These are phyloP conservation scores for Inga leiocalycina DNA, from an alignment of 306 rosid species.

Conservation along the genomic window DNA sequence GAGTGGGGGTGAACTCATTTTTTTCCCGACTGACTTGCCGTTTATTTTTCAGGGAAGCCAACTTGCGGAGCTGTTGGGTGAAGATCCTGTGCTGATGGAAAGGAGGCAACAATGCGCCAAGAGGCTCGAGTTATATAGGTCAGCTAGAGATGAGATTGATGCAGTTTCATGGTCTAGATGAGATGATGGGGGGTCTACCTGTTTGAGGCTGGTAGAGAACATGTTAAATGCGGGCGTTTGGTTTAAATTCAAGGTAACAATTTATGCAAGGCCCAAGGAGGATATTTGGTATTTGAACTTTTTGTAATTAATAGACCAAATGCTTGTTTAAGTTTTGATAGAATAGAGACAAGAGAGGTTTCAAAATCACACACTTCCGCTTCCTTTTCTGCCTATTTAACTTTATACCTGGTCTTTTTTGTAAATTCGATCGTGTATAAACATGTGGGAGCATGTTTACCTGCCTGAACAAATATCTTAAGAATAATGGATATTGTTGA, in stretches of 20 bases:
- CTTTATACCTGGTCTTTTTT: background rate
- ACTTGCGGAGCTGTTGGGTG: slow-evolving; percentile 76
- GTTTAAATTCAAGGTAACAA: background rate
- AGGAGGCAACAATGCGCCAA: slow-evolving; percentile 79
- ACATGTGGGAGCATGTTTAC: background rate
- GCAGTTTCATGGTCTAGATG: slow-evolving; percentile 83
- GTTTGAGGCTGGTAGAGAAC: slow-evolving; percentile 25
- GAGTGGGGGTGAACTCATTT: background rate
- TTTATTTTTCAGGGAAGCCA: slow-evolving; percentile 65
- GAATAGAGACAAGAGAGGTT: background rate
- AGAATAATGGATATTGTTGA: background rate
- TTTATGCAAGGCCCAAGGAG: background rate
- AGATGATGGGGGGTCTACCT: slow-evolving; percentile 27
- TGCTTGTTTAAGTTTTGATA: background rate
- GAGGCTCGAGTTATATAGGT: slow-evolving; percentile 78
- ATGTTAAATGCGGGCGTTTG: background rate
- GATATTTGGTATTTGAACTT: background rate
- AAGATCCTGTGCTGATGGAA: slow-evolving; percentile 80
- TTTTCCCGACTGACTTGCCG: background rate
- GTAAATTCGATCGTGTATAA: background rate
- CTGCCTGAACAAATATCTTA: background rate
- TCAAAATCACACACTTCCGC: background rate
- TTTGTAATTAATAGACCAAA: background rate
- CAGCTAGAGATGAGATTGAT: slow-evolving; percentile 95
- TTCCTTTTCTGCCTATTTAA: background rate